phyloP scores from a whole-genome alignment of 176 grass and related monocot species.

The Panicum miliaceum region DNA sequence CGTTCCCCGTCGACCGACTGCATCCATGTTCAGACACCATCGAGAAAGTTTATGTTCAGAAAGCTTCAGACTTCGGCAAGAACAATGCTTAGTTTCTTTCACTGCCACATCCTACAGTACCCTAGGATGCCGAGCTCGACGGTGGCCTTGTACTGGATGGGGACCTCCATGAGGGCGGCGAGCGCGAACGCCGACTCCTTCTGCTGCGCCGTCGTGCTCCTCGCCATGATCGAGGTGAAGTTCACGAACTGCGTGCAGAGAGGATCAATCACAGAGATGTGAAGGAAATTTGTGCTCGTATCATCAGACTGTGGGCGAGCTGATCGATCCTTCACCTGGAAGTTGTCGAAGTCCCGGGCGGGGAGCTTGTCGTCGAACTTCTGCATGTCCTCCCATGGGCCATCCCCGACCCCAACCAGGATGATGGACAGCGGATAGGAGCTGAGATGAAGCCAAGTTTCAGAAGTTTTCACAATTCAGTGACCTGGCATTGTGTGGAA shows the following conservation, averaged over 20 bases:
- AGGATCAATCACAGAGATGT: background rate
- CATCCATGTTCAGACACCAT: slow-evolving; percentile 4
- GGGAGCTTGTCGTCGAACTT: slow-evolving; percentile 90
- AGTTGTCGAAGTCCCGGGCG: slow-evolving; percentile 85
- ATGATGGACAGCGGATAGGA: slow-evolving; percentile 84
- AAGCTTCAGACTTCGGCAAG: background rate
- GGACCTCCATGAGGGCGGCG: slow-evolving; percentile 92
- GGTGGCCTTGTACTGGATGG: slow-evolving; percentile 91
- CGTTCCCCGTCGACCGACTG: slow-evolving; percentile 61
- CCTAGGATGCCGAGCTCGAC: slow-evolving; percentile 87
- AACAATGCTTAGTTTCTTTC: background rate
- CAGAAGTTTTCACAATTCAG: background rate
- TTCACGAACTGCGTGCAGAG: slow-evolving; percentile 70
- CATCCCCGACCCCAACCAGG: slow-evolving; percentile 83
- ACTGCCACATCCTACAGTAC: slow-evolving; percentile 22
- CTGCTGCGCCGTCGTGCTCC: slow-evolving; percentile 53
- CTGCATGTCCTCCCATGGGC: slow-evolving; percentile 92
- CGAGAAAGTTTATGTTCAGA: background rate
- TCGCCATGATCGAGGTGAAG: slow-evolving; percentile 86
- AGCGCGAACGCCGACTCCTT: slow-evolving; percentile 87
- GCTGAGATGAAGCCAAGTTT: slow-evolving; percentile 26
- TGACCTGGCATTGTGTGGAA: background rate
- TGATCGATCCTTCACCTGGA: slow-evolving; percentile 56
- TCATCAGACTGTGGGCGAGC: no score
- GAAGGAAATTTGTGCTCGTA: no score